Percentiles rank a stretch among this genome's conserved stretches.
Conservation (phyloP, 352 stramenopile genomes). For the Phytophthora cryptogea region DNA sequence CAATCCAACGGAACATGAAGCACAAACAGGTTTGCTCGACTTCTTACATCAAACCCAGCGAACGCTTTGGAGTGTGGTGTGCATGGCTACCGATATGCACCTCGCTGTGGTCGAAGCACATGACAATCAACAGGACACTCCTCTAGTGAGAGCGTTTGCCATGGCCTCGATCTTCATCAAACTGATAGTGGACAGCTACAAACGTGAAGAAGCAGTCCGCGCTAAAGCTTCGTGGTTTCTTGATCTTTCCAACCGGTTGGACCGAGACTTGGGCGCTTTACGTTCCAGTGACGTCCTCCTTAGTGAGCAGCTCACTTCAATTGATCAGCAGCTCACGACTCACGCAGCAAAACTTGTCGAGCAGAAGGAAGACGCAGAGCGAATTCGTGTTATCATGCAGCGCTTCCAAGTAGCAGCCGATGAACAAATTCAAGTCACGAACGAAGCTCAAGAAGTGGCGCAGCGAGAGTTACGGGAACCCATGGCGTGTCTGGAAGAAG, state of each 20-base stretch:
- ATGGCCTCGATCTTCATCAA: conserved; percentile 32
- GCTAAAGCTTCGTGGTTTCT: conserved; percentile 30
- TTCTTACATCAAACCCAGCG: conserved; percentile 39
- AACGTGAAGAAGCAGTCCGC: conserved; percentile 24
- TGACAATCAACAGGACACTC: not conserved
- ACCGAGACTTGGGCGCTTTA: conserved; percentile 24
- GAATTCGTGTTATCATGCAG: conserved; percentile 60
- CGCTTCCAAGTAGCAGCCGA: conserved; percentile 61
- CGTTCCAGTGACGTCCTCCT: conserved; percentile 29
- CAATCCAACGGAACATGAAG: not conserved
- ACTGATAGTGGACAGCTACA: conserved; percentile 21
- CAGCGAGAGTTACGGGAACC: conserved; percentile 62
- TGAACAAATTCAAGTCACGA: conserved; percentile 66
- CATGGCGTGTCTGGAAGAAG: conserved; percentile 69
- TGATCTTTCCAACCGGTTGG: conserved; percentile 25
- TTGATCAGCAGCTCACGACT: conserved; percentile 33
- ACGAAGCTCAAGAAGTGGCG: conserved; percentile 61
- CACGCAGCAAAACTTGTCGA: conserved; percentile 35
- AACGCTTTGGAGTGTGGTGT: conserved; percentile 46
- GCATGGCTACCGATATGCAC: conserved; percentile 39
- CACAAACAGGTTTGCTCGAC: conserved; percentile 25
- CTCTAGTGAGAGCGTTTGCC: conserved; percentile 12
- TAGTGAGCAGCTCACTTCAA: conserved; percentile 18
- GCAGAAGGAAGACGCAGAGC: conserved; percentile 49
- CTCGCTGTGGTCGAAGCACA: conserved; percentile 13